Conservation (phyloP, 2,329 filamentous ascomycete species). For the Colletotrichum eremochloae region DNA sequence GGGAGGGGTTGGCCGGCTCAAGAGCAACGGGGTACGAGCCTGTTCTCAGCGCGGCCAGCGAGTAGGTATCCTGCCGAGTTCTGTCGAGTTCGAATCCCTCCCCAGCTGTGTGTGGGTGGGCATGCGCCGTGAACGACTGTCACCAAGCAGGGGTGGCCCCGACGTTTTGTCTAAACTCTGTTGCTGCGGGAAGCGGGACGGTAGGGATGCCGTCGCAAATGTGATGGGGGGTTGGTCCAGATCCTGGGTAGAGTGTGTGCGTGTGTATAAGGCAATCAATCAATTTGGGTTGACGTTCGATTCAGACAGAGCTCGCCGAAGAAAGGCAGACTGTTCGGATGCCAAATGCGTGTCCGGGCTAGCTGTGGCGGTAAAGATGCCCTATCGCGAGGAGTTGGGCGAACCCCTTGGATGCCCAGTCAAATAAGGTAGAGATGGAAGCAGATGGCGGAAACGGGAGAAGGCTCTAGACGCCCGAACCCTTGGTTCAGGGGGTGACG, state of each 20-base stretch:
- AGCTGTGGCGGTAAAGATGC: neutral
- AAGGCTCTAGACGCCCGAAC: constrained; percentile 30
- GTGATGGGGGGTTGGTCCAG: constrained; percentile 26
- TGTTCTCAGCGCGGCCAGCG: constrained; percentile 6
- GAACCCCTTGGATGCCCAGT: neutral
- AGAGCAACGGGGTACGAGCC: neutral
- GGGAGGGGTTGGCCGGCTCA: constrained; percentile 38
- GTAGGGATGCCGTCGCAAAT: constrained; percentile 39
- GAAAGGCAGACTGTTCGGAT: neutral
- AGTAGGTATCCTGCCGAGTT: constrained; percentile 13
- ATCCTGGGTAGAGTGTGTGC: neutral
- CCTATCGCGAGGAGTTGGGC: neutral
- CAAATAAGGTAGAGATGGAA: constrained; percentile 15
- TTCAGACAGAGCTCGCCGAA: neutral
- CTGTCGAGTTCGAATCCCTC: constrained; percentile 25
- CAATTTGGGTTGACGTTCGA: constrained; percentile 7
- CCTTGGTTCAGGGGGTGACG: constrained; percentile 13
- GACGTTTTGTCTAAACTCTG: constrained; percentile 32
- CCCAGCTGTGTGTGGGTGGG: constrained; percentile 17
- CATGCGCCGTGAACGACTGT: constrained; percentile 32
- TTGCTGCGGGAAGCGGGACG: constrained; percentile 40
- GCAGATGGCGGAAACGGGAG: neutral
- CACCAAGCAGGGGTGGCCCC: constrained; percentile 32
- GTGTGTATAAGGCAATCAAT: neutral
- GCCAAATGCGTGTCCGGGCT: neutral